These are phyloP conservation scores for Neospermospora avenae DNA, from an alignment of 2,329 filamentous ascomycete genomes.

Conservation along the genomic window DNA sequence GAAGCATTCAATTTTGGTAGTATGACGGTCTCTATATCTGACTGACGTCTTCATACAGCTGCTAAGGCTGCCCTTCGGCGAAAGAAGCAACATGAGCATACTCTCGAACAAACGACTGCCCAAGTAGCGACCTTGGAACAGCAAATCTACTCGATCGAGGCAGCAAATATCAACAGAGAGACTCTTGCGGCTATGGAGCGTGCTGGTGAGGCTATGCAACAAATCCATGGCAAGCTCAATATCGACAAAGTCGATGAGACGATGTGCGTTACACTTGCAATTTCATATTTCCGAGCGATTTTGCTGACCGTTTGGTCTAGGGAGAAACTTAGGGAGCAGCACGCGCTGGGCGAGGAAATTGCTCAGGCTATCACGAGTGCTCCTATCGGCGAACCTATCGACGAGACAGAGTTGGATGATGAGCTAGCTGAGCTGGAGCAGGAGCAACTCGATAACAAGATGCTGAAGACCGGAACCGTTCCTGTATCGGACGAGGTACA, in stretches of 20 bases:
- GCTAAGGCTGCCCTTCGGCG: constrained; percentile 86
- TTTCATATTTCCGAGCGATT: constrained; percentile 11
- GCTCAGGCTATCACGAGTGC: constrained; percentile 76
- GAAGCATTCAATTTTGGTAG: not conserved
- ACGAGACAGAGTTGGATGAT: constrained; percentile 82
- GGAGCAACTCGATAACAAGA: constrained; percentile 87
- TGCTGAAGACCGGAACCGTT: constrained; percentile 83
- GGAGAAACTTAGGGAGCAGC: constrained; percentile 89
- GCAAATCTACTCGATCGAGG: constrained; percentile 95
- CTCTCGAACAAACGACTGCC: constrained; percentile 81
- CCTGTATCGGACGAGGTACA: constrained; percentile 77
- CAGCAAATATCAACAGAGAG: constrained; percentile 97
- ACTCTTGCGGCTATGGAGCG: constrained; percentile 92
- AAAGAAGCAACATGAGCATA: constrained; percentile 93
- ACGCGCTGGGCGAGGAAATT: constrained; percentile 91
- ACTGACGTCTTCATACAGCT: constrained; percentile 49
- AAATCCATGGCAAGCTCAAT: constrained; percentile 86
- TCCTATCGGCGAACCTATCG: constrained; percentile 64
- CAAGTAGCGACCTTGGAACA: constrained; percentile 92
- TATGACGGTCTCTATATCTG: not conserved
- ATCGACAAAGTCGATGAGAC: constrained; percentile 93
- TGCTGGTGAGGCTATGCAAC: constrained; percentile 85
- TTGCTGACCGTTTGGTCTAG: constrained; percentile 46
- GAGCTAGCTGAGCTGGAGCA: constrained; percentile 87
- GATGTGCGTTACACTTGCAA: constrained; percentile 63